Base-by-base conservation (phyloP, 1,284 basidiomycete genomes). In the Marasmius oreades region DNA sequence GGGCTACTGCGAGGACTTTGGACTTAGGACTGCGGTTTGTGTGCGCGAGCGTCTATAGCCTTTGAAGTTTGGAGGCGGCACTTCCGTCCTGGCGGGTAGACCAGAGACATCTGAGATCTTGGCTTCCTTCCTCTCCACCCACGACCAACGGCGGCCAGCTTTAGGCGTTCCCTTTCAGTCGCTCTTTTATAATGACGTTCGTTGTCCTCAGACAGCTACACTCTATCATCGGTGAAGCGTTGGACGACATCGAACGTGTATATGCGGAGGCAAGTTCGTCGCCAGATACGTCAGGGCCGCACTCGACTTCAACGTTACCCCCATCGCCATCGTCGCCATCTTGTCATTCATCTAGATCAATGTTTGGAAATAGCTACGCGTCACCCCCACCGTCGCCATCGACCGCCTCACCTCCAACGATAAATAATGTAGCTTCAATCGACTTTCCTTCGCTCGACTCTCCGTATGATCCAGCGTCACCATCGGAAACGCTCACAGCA, bases 231-330 rank as follows among this genome's bases (percentile, higher is more conserved):
- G 84, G 80, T 61, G 77, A 85, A 55, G 86, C 86, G 24, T 71
- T 89, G 60, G 78, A 84, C 68, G 84, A 88, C 62, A 85, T 89
- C 43, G 80, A 88, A 66, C 73, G 73, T 51, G 72, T 86, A 56
- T 89, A 87, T 67, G 69, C 69, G 24, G 61, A 55, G 31, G 45
- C 51, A 24, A 52, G 24, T 33, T 45, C 55, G n/a, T 18, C 52
- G 7, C 51, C 39, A 33, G 26, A 44, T 11, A 50, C 39, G 12
- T 51, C 43, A 23, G 42, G 39, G 28, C 26, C 54, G 36, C 62
- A 56, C 39, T 60, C 61, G 37, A 51, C 55, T 31, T 34, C 56
- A 14, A 46, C 57, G 36, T 37, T n/a, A 26, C 46, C 62, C 28
- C 50, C 61, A 57, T 51, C 65, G 20, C 55, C 63, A n/a, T 63